These are phyloP conservation scores for Pseudonitzschia multiseries DNA, from an alignment of 108 stramenopile species.

Conservation along the genomic window DNA sequence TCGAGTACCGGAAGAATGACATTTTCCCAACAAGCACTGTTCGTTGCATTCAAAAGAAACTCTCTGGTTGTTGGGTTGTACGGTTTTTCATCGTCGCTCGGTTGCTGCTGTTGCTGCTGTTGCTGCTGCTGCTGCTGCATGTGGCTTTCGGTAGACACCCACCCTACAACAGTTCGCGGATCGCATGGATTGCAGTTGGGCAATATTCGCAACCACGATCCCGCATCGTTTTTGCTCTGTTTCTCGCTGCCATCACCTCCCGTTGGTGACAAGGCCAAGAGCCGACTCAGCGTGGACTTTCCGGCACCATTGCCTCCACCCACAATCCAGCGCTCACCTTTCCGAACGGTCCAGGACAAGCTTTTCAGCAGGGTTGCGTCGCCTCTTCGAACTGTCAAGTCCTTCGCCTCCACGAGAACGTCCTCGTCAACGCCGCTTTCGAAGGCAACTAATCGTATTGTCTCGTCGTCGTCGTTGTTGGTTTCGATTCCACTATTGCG, in stretches of 20 bases:
- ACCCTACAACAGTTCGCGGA: slow-evolving; percentile 43
- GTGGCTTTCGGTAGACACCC: slow-evolving; percentile 82
- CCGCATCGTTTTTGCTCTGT: slow-evolving; percentile 19
- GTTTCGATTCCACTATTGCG: background rate
- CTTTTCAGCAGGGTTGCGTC: slow-evolving; percentile 46
- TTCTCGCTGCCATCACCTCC: background rate
- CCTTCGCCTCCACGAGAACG: slow-evolving; percentile 16
- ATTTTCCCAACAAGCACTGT: background rate
- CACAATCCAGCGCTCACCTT: slow-evolving; percentile 67
- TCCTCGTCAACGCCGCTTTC: background rate
- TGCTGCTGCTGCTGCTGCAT: slow-evolving; percentile 22
- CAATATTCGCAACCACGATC: slow-evolving; percentile 12
- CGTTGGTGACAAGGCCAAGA: slow-evolving; percentile 43
- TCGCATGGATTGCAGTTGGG: background rate
- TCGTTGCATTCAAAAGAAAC: slow-evolving; percentile 1
- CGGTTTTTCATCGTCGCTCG: slow-evolving; percentile 5
- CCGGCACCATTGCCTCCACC: slow-evolving; percentile 80
- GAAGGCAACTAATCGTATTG: background rate
- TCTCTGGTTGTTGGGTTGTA: slow-evolving; percentile 22
- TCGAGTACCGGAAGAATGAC: slow-evolving; percentile 10
- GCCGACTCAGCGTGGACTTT: slow-evolving; percentile 63
- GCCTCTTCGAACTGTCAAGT: slow-evolving; percentile 24
- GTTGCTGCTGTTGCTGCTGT: slow-evolving; percentile 9
- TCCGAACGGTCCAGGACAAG: slow-evolving; percentile 61
- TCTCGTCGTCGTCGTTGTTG: background rate